Evolutionary conservation across 2,329 filamentous ascomycete species (phyloP), one percentile per base, ranked within the genome.

Genomic region (Alternaria sp.): DNA sequence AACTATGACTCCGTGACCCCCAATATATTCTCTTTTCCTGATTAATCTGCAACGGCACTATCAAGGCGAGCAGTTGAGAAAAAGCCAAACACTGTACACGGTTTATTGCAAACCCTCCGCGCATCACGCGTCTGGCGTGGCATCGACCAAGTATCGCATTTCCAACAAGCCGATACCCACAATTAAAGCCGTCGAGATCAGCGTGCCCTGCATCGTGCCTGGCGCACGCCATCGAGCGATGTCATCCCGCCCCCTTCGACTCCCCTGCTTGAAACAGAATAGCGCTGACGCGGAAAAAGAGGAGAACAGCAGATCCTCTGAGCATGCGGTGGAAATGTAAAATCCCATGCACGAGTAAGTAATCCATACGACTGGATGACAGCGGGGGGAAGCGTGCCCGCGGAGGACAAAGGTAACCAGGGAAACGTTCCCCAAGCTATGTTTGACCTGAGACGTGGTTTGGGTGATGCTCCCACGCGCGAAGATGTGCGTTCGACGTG

Each of bases 161-260:
- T 56, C 30, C 19, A 45, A 21, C 21, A 58, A 58, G 30, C 40
- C 46, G 54, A 62, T 62, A 25, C 54, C 54, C 59, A 58, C 59
- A 58, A 44, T 43, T n/a, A 50, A 28, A 56, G 58, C 26, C 46
- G 11, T 19, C 26, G 59, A 13, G 54, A 49, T 49, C 40, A 59
- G 45, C 28, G 21, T 36, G 30, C 47, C 50, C 47, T 36, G 46
- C 49, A 44, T 43, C 44, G 56, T 58, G 44, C 57, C 49, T 50
- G 59, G 25, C 50, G 60, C 49, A 49, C 17, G 60, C 30, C 60
- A 62, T 58, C 60, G 60, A 59, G 49, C 49, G 21, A 49, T 59
- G 40, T 49, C 47, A 30, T 62, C 15, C 45, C 23, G 55, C 32
- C 47, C 44, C n/a, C 45, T 21, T 32, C 13, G n/a, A n/a, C 21